Evolutionary conservation across 257 asterid genomes (phyloP), one percentile per base, ranked within the genome.

Genomic region (Primulina eburnea): DNA sequence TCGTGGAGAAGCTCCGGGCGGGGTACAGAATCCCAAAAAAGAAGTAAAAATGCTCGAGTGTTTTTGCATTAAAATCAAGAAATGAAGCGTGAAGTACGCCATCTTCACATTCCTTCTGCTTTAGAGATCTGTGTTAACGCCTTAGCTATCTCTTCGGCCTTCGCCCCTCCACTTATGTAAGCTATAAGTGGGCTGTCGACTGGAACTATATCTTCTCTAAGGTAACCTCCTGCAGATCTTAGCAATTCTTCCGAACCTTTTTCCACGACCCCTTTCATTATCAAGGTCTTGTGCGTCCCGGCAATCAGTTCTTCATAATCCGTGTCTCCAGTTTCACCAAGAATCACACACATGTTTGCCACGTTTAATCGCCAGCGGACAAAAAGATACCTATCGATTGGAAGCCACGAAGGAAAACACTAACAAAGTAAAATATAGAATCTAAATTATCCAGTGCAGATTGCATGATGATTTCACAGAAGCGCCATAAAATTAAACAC

Each of bases 321-420:
- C 0, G 96, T 83, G 80, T 92, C 98, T 29, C 98, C 96, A 3
- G 94, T 89, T 73, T 89, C 96, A 33, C 96, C 98, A 11, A 92
- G 86, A 69, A 92, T 73, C 47, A 92, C 94, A n/a, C 72, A 82
- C 96, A 89, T 86, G 60, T 89, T 88, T 7, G 94, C 85, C 66
- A 92, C 89, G 12, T 88, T 89, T 70, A 92, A 65, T 70, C 90
- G 79, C 98, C 98, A 88, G 20, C 97, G 89, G 3, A 89, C 98
- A 66, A 89, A 89, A 2, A 92, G 87, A 73, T 89, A 92, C 87
- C 97, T 91, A 53, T 67, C 38, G 9, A 55, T 11, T 7, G 33
- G 21, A 50, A 52, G 16, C 60, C 33, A 32, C 52, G 0, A 11
- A 38, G 14, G 33, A 37, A 9, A 47, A 18, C 7, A 47, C 5